Conservation (phyloP, 2,329 filamentous ascomycete species). For the Cladophialophora immunda region DNA sequence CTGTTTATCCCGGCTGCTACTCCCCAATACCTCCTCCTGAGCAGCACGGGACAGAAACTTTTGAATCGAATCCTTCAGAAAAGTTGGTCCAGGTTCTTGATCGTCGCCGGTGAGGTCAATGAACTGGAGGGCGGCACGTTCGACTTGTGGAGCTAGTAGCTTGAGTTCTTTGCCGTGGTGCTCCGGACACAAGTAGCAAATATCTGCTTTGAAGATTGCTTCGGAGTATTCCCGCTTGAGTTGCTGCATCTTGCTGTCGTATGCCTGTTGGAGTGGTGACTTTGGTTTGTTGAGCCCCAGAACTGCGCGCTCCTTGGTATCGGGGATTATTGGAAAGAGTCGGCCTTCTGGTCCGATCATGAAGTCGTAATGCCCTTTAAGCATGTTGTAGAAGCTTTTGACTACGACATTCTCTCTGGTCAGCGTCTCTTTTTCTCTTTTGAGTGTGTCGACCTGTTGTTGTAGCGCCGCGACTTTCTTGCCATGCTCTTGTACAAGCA, state of each 20-base stretch:
- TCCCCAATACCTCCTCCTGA: background rate
- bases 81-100: background rate
- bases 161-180: background rate
- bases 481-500: background rate
- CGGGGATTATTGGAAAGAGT: slow-evolving; percentile 22
- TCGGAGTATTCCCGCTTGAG: background rate
- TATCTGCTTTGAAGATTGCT: background rate
- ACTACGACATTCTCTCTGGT: background rate
- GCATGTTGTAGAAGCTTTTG: slow-evolving; percentile 17
- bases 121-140: background rate
- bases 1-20: background rate
- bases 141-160: background rate
- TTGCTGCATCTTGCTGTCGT: background rate
- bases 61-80: background rate
- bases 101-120: background rate
- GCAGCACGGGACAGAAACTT: background rate
- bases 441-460: background rate
- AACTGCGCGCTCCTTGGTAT: slow-evolving; percentile 2
- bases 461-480: background rate
- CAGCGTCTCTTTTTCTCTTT: background rate
- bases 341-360: slow-evolving; percentile 9
- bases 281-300: background rate
- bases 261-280: background rate
- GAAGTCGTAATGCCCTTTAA: slow-evolving; percentile 20
- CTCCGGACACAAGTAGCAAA: background rate